Conservation (phyloP, 768 basidiomycete genomes). For the Termitomyces bulborhizus region DNA sequence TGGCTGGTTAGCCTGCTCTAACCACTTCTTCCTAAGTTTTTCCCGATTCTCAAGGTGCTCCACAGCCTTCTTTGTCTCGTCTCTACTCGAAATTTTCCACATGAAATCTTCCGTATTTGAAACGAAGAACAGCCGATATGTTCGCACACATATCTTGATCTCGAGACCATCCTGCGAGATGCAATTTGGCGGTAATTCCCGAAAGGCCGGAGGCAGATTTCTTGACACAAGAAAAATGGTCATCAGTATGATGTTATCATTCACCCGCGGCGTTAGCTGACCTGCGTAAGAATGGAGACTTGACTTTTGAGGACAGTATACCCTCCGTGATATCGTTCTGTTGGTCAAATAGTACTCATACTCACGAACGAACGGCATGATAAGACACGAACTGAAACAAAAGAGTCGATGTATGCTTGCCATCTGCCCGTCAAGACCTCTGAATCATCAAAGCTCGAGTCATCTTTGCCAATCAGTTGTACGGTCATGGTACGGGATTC, state of each 20-base stretch:
- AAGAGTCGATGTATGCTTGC: slow-evolving; percentile 76
- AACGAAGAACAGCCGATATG: slow-evolving; percentile 79
- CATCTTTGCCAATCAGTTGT: slow-evolving; percentile 77
- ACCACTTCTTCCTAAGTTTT: slow-evolving; percentile 31
- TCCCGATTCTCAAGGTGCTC: slow-evolving; percentile 24
- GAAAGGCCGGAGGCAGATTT: slow-evolving; percentile 30
- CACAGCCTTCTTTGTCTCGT: slow-evolving; percentile 30
- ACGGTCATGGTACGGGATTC: slow-evolving; percentile 62
- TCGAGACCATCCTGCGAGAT: slow-evolving; percentile 59
- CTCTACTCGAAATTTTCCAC: slow-evolving; percentile 36
- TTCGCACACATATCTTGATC: slow-evolving; percentile 79
- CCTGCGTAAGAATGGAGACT: slow-evolving; percentile 64
- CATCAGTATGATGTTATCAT: not conserved
- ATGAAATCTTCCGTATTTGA: slow-evolving; percentile 61
- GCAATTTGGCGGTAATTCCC: slow-evolving; percentile 35
- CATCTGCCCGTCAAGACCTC: slow-evolving; percentile 73
- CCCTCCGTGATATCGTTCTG: slow-evolving; percentile 57
- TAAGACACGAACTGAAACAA: slow-evolving; percentile 47
- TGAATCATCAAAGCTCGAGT: slow-evolving; percentile 67
- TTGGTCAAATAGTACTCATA: not conserved
- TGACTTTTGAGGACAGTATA: slow-evolving; percentile 38
- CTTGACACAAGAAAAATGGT: slow-evolving; percentile 18
- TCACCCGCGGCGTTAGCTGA: slow-evolving; percentile 21
- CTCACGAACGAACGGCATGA: not conserved
- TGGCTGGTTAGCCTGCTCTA: slow-evolving; percentile 18